Base-by-base conservation (phyloP, 805 yeast species). In the Teunomyces gatunensis region DNA sequence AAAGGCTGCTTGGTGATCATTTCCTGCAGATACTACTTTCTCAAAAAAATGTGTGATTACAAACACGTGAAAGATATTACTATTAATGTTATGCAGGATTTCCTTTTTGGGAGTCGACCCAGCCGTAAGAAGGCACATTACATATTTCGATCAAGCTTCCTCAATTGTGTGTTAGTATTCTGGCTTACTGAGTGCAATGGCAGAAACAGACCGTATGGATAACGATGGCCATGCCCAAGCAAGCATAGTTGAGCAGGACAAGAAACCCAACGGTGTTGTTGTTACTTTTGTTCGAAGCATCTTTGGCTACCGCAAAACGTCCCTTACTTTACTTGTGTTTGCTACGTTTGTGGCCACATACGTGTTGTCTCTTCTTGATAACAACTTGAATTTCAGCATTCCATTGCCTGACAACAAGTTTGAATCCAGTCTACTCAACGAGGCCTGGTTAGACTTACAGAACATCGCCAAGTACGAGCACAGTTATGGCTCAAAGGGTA, bases 401-500 rank as follows among this genome's bases (percentile, higher is more conserved):
- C 42, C 54, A 2, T 60, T 78, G 6, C 86, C 86, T 3, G 47
- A 58, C 0, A 65, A 69, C 6, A 70, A 73, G 32, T 71, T 77
- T 0, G 69, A 67, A 34, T 53, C 58, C 5, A 56, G 68, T 5
- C 45, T 71, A 1, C 59, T 75, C 7, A 59, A 58, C 50, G 73
- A 87, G 2, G 48, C 73, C 12, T 91, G 97, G 97, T 51, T 65
- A 2, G 87, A 85, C 57, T 71, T 91, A 42, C 95, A 89, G 61
- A 61, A 67, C 3, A 83, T 91, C 9, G 85, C 94, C 0, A 57
- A 67, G 28, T 61, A 74, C 23, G 83, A 81, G 45, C 97, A 91
- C 66, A 89, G 97, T 0, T 91, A 86, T 64, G 80, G 82, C 20
- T 84, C 96, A 0, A 80, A 72, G 48, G 87, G 84, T 11, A 90